Evolutionary conservation across 1,284 basidiomycete species (phyloP).

Genomic region (Ustilago hordei): DNA sequence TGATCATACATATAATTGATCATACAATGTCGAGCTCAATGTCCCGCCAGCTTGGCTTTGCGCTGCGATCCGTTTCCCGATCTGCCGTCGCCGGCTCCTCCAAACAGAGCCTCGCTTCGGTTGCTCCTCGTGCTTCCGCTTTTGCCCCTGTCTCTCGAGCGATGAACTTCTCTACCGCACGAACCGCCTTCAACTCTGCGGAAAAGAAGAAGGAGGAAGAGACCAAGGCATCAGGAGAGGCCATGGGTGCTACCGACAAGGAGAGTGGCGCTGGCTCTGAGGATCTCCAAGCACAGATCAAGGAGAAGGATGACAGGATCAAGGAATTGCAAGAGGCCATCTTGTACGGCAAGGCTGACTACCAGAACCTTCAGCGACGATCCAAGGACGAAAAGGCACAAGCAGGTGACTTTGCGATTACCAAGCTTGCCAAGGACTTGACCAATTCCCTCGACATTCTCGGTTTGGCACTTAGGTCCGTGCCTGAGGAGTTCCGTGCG

Average conservation of each 20-base stretch:
- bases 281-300: conserved; percentile 56
- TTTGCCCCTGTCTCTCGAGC: conserved; percentile 20
- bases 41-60: conserved; percentile 41
- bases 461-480: conserved; percentile 82
- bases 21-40: conserved; percentile 41
- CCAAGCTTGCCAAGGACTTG: conserved; percentile 87
- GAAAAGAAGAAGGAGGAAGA: conserved; percentile 54
- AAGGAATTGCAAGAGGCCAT: conserved; percentile 67
- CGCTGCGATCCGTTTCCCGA: conserved; percentile 33
- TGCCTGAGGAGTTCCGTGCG: conserved; percentile 73
- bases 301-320: conserved; percentile 68
- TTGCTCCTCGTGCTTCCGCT: conserved; percentile 20
- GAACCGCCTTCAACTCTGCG: conserved; percentile 24
- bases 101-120: conserved; percentile 30
- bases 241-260: conserved; percentile 53
- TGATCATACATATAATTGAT: no score
- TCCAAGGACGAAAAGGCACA: conserved; percentile 89
- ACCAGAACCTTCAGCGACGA: conserved; percentile 92
- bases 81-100: conserved; percentile 38
- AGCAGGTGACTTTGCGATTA: conserved; percentile 91
- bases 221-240: conserved; percentile 51
- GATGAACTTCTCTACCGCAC: conserved; percentile 44
- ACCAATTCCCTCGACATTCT: conserved; percentile 93
- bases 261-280: conserved; percentile 15
- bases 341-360: conserved; percentile 78